phyloP scores from a whole-genome alignment of 225 moss, liverwort and hornwort species.

The Bryum argenteum region DNA sequence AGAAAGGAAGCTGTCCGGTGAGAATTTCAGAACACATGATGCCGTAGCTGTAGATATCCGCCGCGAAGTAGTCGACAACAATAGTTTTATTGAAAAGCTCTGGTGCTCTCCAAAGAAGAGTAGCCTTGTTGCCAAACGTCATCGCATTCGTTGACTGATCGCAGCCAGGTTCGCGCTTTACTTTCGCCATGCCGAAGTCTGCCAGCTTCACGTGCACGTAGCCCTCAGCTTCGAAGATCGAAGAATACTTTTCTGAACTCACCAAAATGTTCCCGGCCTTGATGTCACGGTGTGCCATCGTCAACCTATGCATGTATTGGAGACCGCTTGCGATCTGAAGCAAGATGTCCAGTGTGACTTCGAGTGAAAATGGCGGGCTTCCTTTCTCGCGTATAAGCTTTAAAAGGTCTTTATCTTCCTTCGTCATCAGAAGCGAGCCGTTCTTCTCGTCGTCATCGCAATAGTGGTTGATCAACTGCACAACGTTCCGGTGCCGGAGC shows the following conservation, averaged over 20 bases:
- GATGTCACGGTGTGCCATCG: too few relatives aligned
- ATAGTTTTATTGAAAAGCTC: too few relatives aligned
- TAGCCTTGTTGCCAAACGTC: too few relatives aligned
- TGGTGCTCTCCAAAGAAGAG: conserved; percentile 10
- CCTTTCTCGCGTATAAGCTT: too few relatives aligned
- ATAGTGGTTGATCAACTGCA: conserved; percentile 16
- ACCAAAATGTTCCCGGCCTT: too few relatives aligned
- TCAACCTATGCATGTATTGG: conserved; percentile 22
- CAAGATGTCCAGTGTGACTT: not conserved
- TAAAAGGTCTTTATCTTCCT: not conserved
- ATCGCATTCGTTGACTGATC: too few relatives aligned
- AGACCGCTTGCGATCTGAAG: conserved; percentile 2
- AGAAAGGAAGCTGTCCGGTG: not conserved
- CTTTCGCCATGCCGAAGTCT: conserved; percentile 15
- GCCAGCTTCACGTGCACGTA: conserved; percentile 14
- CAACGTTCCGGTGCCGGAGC: conserved; percentile 13
- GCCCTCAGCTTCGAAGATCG: not conserved
- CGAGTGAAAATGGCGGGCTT: not conserved
- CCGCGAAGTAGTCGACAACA: too few relatives aligned
- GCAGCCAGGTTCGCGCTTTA: too few relatives aligned
- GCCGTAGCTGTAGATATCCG: too few relatives aligned
- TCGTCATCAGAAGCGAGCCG: conserved; percentile 13
- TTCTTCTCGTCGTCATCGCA: not conserved
- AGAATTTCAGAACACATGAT: too few relatives aligned
- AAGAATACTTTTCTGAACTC: not conserved